A percentile compares a stretch with the other conserved stretches of the same genome.
phyloP scores from a whole-genome alignment of 2,329 filamentous ascomycete genomes.

The Madurella mycetomatis region DNA sequence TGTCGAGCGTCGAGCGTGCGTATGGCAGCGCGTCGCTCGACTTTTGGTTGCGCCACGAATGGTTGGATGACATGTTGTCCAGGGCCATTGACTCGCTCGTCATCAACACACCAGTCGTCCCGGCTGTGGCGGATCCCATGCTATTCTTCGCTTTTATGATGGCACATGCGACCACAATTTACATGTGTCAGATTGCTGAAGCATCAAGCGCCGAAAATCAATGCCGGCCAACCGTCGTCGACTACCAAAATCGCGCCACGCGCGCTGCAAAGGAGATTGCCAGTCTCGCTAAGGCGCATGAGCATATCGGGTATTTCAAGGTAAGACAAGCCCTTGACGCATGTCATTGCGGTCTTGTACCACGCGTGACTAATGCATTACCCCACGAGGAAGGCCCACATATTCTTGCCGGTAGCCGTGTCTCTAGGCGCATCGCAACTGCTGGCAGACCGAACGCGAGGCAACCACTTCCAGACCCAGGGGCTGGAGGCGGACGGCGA shows the following conservation, averaged over 20 bases:
- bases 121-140: conserved; percentile 24
- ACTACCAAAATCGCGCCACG: conserved; percentile 17
- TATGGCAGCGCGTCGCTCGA: conserved; percentile 18
- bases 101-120: conserved; percentile 14
- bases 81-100: conserved; percentile 14
- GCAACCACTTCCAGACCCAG: not conserved
- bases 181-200: conserved; percentile 21
- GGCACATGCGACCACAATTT: conserved; percentile 21
- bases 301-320: conserved; percentile 27
- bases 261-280: conserved; percentile 24
- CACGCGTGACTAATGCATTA: conserved; percentile 9
- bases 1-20: conserved; percentile 15
- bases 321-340: conserved; percentile 10
- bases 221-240: conserved; percentile 5
- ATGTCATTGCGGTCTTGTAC: not conserved
- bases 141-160: conserved; percentile 26
- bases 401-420: conserved; percentile 23
- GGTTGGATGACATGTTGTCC: conserved; percentile 23
- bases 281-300: conserved; percentile 19
- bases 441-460: conserved; percentile 4
- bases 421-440: conserved; percentile 18
- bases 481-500: conserved; percentile 4
- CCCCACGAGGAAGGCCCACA: conserved; percentile 21
- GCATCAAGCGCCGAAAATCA: conserved; percentile 6
- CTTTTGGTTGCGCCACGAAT: conserved; percentile 27